Conservation (phyloP, 768 basidiomycete species). For the Podaxis pistillaris region DNA sequence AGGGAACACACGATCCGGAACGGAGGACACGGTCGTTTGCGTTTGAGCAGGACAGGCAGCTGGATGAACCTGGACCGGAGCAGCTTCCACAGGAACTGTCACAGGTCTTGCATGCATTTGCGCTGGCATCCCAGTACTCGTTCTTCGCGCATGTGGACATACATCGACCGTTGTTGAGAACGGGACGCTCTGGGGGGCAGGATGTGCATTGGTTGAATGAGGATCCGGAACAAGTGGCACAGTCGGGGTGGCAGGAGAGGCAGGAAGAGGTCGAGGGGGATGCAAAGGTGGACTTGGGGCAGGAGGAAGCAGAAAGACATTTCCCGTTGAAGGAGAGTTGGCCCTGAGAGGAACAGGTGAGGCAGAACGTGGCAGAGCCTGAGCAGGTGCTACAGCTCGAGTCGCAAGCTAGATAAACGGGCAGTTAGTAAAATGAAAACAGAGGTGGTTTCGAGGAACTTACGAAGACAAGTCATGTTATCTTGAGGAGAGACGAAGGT, state of each 20-base stretch:
- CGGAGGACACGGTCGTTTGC: constrained; percentile 54
- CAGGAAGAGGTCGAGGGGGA: constrained; percentile 65
- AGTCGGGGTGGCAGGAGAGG: constrained; percentile 78
- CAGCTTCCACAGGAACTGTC: constrained; percentile 79
- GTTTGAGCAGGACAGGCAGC: constrained; percentile 75
- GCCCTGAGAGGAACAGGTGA: constrained; percentile 59
- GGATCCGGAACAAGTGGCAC: constrained; percentile 69
- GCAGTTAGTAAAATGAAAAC: neutral
- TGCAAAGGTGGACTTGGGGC: constrained; percentile 68
- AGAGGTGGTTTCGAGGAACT: constrained; percentile 17
- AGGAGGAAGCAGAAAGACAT: constrained; percentile 58
- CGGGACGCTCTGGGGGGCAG: constrained; percentile 66
- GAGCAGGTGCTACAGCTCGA: constrained; percentile 71
- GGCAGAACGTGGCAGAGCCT: constrained; percentile 67
- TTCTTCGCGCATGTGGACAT: constrained; percentile 68
- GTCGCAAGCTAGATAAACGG: constrained; percentile 51
- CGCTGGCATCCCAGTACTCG: constrained; percentile 67
- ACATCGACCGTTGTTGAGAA: constrained; percentile 73
- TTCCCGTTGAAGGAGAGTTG: constrained; percentile 68
- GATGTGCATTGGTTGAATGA: constrained; percentile 75
- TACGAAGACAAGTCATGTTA: constrained; percentile 66
- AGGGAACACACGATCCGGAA: constrained; percentile 55
- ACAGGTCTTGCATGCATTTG: constrained; percentile 62
- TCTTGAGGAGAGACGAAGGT: constrained; percentile 72
- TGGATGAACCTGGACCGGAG: constrained; percentile 61